Conservation (phyloP, 1,139 yeast species). For the Saccharomyces hybrid region DNA sequence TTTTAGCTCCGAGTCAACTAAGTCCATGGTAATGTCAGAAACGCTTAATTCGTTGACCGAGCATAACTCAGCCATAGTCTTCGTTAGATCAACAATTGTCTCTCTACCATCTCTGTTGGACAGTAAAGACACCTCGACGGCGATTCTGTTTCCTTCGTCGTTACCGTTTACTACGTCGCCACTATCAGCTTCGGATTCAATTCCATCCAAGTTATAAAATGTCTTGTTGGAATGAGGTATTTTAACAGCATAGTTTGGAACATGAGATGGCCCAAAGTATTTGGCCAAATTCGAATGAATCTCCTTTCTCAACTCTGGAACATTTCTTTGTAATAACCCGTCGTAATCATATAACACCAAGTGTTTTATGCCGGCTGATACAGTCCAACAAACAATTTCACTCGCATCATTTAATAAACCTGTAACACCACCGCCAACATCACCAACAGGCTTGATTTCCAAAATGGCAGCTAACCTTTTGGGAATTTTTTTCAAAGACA, state of each 20-base stretch:
- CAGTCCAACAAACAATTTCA: slow-evolving; percentile 78
- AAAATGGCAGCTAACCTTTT: slow-evolving; percentile 65
- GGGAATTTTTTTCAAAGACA: slow-evolving; percentile 67
- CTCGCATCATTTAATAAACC: slow-evolving; percentile 72
- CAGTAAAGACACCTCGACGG: slow-evolving; percentile 58
- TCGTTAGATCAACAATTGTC: slow-evolving; percentile 80
- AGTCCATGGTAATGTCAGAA: slow-evolving; percentile 62
- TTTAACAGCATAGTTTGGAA: slow-evolving; percentile 54
- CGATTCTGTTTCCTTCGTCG: slow-evolving; percentile 33
- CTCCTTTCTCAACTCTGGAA: slow-evolving; percentile 52
- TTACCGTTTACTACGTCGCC: slow-evolving; percentile 19
- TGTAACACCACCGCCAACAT: slow-evolving; percentile 81
- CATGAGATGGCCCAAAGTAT: slow-evolving; percentile 66
- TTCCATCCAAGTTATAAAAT: slow-evolving; percentile 10
- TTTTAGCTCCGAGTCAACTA: slow-evolving; percentile 66
- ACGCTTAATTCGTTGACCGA: slow-evolving; percentile 52
- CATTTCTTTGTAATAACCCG: slow-evolving; percentile 54
- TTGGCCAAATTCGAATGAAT: slow-evolving; percentile 53
- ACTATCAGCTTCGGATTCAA: slow-evolving; percentile 35
- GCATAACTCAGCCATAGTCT: slow-evolving; percentile 75
- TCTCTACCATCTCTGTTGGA: slow-evolving; percentile 82
- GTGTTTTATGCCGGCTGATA: slow-evolving; percentile 71
- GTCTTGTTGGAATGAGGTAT: slow-evolving; percentile 55
- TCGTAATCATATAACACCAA: slow-evolving; percentile 73
- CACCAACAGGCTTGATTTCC: slow-evolving; percentile 63